Evolutionary conservation across 2,329 filamentous ascomycete genomes (phyloP).

Genomic region (Curvularia sp.): DNA sequence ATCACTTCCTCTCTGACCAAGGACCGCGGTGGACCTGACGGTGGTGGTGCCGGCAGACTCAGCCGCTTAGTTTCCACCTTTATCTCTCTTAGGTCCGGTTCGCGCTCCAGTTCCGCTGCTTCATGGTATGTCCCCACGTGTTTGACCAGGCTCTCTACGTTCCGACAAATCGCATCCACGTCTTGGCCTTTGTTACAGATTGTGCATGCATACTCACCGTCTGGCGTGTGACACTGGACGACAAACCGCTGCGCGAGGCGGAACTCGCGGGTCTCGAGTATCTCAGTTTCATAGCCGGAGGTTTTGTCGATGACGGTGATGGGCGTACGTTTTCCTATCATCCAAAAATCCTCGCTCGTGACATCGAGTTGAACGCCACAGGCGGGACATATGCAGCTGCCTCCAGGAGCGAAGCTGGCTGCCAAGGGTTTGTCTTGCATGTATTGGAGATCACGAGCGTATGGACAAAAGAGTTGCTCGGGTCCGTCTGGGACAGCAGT

Average conservation of each 20-base stretch:
- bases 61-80: conserved; percentile 29
- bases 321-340: conserved; percentile 47
- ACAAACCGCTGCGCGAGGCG: conserved; percentile 49
- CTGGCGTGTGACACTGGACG: conserved; percentile 48
- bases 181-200: conserved; percentile 46
- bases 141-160: conserved; percentile 46
- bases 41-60: conserved; percentile 30
- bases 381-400: conserved; percentile 40
- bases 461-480: conserved; percentile 45
- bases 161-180: conserved; percentile 47
- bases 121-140: conserved; percentile 48
- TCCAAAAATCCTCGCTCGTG: conserved; percentile 48
- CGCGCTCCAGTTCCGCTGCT: conserved; percentile 41
- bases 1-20: conserved; percentile 27
- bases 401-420: conserved; percentile 43
- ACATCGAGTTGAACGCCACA: conserved; percentile 41
- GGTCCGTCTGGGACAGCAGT: conserved; percentile 27
- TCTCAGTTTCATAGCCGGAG: conserved; percentile 38
- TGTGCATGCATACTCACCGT: conserved; percentile 49
- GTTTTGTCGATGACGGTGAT: conserved; percentile 31
- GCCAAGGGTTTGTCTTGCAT: conserved; percentile 40
- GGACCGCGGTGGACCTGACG: conserved; percentile 21
- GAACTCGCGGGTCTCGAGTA: conserved; percentile 49
- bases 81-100: conserved; percentile 43
- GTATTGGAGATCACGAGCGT: conserved; percentile 47